A percentile compares a stretch with the other conserved stretches of the same genome.
Evolutionary conservation across 805 yeast species (phyloP).

Genomic region (Suhomyces tanzawaensis): DNA sequence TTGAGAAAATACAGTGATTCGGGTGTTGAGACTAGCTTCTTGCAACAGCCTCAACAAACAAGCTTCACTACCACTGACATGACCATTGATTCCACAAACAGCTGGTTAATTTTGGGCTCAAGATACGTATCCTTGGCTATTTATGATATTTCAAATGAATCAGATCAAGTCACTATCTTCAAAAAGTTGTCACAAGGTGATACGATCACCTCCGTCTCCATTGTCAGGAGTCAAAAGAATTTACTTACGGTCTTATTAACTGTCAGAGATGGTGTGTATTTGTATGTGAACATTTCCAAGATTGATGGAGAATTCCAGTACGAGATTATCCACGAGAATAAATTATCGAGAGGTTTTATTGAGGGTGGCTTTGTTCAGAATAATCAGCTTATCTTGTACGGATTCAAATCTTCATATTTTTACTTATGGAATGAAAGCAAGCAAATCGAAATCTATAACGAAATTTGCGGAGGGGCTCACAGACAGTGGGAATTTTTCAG

Average conservation of each 20-base stretch:
- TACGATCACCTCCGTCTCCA: constrained; percentile 56
- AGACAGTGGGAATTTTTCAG: constrained; percentile 67
- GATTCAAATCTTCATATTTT: constrained; percentile 78
- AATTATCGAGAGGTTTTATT: constrained; percentile 69
- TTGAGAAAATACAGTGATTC: constrained; percentile 34
- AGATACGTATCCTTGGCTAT: constrained; percentile 65
- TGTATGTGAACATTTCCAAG: constrained; percentile 29
- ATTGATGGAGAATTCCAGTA: constrained; percentile 14
- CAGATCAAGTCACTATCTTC: constrained; percentile 21
- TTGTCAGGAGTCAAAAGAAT: constrained; percentile 26
- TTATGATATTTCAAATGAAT: constrained; percentile 38
- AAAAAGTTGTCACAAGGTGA: constrained; percentile 63
- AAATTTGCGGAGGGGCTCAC: constrained; percentile 88
- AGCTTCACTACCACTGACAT: constrained; percentile 60
- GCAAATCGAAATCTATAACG: constrained; percentile 66
- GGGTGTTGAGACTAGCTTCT: constrained; percentile 20
- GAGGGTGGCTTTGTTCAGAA: constrained; percentile 63
- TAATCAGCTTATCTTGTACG: constrained; percentile 59
- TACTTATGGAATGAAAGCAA: constrained; percentile 79
- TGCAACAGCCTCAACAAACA: constrained; percentile 43
- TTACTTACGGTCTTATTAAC: constrained; percentile 43
- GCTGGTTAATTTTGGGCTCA: constrained; percentile 62
- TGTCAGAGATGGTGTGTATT: constrained; percentile 65
- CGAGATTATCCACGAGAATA: constrained; percentile 51
- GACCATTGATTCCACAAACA: constrained; percentile 34